Conservation (phyloP, 345 rosid species). For the Eucalyptus pumila region DNA sequence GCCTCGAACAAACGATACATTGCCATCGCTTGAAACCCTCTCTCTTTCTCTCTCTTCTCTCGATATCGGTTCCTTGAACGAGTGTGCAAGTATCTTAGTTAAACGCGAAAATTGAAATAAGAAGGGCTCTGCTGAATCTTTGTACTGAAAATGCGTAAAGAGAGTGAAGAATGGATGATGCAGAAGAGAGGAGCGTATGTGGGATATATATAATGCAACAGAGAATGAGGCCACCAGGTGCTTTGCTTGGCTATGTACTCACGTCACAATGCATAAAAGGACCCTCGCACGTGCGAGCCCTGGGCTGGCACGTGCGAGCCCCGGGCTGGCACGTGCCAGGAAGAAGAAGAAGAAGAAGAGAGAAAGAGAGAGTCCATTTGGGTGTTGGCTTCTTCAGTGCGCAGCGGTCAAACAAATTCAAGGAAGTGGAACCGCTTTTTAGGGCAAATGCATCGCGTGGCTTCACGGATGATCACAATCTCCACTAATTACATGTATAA, state of each 20-base stretch:
- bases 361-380: neutral
- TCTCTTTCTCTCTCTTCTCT: neutral
- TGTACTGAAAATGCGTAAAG: neutral
- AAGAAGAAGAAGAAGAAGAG: too few species aligned
- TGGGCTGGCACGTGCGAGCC: too few species aligned
- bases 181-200: neutral
- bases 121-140: neutral
- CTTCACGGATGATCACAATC: neutral
- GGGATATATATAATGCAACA: neutral
- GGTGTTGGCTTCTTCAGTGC: neutral
- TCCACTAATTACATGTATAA: neutral
- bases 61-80: neutral
- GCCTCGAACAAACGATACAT: neutral
- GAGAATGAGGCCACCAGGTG: neutral
- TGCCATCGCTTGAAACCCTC: neutral
- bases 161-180: neutral
- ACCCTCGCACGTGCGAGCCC: neutral
- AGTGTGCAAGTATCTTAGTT: neutral
- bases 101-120: neutral
- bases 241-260: neutral
- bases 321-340: neutral
- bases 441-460: neutral
- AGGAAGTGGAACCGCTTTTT: neutral
- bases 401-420: neutral
- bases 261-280: neutral